Percentiles rank a stretch among this genome's conserved stretches.
phyloP scores from a whole-genome alignment of 2,329 filamentous ascomycete species.

The Alternaria sp. region DNA sequence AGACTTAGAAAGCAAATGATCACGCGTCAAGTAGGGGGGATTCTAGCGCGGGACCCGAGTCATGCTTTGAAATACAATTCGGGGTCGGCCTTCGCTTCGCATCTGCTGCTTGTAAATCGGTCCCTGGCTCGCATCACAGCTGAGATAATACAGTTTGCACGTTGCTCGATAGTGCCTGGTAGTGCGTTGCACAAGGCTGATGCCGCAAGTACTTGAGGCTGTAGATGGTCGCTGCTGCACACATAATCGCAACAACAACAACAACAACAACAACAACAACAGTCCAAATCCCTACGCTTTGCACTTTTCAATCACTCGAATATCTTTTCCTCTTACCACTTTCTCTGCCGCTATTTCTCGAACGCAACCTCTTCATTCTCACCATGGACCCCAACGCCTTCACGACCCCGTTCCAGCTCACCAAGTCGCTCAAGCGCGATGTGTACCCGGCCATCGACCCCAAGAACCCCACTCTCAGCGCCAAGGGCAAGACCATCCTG shows the following conservation, averaged over 20 bases:
- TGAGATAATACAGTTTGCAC: background rate
- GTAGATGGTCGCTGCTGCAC: background rate
- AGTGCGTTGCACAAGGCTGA: background rate
- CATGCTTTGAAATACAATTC: background rate
- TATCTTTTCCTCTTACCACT: background rate
- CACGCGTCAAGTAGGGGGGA: background rate
- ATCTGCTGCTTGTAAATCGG: background rate
- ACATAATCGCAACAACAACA: background rate
- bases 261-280: background rate
- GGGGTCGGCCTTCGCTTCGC: background rate
- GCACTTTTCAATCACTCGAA: background rate
- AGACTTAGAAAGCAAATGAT: background rate
- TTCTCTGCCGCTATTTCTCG: background rate
- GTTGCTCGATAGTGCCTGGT: background rate
- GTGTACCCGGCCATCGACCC: constrained; percentile 26
- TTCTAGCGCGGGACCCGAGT: background rate
- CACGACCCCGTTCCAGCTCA: constrained; percentile 23
- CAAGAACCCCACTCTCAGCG: constrained; percentile 14
- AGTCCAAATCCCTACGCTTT: background rate
- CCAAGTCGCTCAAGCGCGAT: constrained; percentile 22
- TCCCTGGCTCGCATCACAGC: background rate
- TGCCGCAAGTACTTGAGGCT: background rate
- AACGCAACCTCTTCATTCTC: background rate
- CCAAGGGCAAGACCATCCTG: constrained; percentile 26
- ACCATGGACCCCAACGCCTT: constrained; percentile 10